A percentile compares a stretch with the other conserved stretches of the same genome.
phyloP scores from a whole-genome alignment of 2,329 filamentous ascomycete genomes.

The Epichloe gansuensis region DNA sequence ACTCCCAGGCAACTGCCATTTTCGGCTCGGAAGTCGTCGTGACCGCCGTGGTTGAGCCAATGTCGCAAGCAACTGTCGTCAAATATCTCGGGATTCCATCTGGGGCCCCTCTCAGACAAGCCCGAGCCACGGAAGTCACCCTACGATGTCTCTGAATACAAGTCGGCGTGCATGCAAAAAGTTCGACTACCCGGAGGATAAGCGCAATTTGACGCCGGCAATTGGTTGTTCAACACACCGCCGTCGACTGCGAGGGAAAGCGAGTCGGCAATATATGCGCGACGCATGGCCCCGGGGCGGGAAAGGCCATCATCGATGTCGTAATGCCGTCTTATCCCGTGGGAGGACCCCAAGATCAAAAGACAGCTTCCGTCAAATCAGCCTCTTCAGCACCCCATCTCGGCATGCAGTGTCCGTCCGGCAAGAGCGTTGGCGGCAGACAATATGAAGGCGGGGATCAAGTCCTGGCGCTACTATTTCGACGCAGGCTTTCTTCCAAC shows the following conservation, averaged over 20 bases:
- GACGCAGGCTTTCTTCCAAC: constrained; percentile 1
- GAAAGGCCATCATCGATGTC: not conserved
- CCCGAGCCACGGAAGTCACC: not conserved
- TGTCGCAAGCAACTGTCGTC: not conserved
- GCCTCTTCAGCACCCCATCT: not conserved
- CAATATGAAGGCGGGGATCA: not conserved
- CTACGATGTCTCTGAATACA: not conserved
- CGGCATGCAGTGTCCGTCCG: constrained; percentile 1
- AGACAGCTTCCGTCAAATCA: not conserved
- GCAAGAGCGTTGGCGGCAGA: not conserved
- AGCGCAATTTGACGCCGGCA: not conserved
- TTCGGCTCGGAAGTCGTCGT: constrained; percentile 2
- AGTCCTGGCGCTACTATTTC: constrained; percentile 4
- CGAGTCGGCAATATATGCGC: not conserved
- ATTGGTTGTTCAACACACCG: constrained; percentile 2
- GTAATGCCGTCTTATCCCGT: not conserved
- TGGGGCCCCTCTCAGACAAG: not conserved
- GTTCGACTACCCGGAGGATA: not conserved
- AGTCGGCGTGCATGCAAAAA: constrained; percentile 1
- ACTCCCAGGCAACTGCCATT: not conserved
- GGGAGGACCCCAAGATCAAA: not conserved
- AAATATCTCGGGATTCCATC: not conserved
- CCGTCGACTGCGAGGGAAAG: not conserved
- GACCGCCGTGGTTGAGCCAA: not conserved
- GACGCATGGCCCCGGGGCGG: not conserved